Percentiles rank a stretch among this genome's conserved stretches.
Evolutionary conservation across 2,329 filamentous ascomycete genomes (phyloP).

Genomic region (Chalaropsis thielavioides): DNA sequence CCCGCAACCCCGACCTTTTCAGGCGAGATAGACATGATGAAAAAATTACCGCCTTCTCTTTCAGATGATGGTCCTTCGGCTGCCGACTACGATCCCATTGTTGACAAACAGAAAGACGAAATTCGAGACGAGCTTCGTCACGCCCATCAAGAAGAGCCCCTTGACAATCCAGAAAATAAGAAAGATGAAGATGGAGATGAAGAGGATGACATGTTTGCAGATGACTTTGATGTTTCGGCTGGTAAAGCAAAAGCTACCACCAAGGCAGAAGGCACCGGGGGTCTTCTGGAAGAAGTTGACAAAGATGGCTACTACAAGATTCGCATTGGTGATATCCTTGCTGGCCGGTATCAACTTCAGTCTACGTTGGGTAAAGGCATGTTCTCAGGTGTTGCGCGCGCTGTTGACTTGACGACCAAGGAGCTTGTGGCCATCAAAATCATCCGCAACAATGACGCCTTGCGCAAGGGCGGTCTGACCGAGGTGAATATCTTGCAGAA

Average conservation of each 20-base stretch:
- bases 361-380: constrained; percentile 82
- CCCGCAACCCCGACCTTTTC: constrained; percentile 7
- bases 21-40: constrained; percentile 12
- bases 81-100: constrained; percentile 78
- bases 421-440: constrained; percentile 91
- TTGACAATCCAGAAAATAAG: constrained; percentile 24
- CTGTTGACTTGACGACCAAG: constrained; percentile 59
- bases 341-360: constrained; percentile 78
- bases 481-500: constrained; percentile 89
- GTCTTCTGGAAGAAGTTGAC: constrained; percentile 84
- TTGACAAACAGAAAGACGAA: constrained; percentile 76
- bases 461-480: constrained; percentile 81
- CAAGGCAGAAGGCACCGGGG: constrained; percentile 37
- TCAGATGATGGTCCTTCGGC: constrained; percentile 65
- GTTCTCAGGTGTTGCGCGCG: constrained; percentile 91
- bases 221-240: constrained; percentile 49
- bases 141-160: neutral
- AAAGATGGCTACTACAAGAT: constrained; percentile 94
- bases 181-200: constrained; percentile 51
- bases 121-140: constrained; percentile 52
- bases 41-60: neutral
- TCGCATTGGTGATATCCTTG: constrained; percentile 77
- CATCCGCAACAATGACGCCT: constrained; percentile 88
- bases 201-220: constrained; percentile 80
- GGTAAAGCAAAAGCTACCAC: constrained; percentile 19